Evolutionary conservation across 169 alveolate genomes (phyloP).

Genomic region (Theileria luwenshuni): DNA sequence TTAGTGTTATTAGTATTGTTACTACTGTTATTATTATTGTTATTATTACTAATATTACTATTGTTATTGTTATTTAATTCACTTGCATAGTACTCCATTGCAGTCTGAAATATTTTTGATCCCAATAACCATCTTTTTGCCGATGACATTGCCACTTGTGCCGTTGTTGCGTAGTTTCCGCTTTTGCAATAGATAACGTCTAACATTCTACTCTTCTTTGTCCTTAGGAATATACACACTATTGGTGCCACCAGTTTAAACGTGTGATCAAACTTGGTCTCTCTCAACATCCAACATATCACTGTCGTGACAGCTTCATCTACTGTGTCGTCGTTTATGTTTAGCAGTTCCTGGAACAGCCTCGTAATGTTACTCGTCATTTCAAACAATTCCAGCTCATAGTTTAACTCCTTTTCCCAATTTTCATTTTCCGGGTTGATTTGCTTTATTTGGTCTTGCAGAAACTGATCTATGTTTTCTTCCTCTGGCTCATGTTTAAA

Average conservation of each 20-base stretch:
- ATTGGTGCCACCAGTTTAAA: constrained; percentile 50
- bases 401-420: background rate
- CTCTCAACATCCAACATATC: constrained; percentile 58
- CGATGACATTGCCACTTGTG: constrained; percentile 36
- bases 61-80: background rate
- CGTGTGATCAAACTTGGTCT: constrained; percentile 41
- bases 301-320: constrained; percentile 62
- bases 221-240: constrained; percentile 39
- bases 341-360: constrained; percentile 41
- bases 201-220: constrained; percentile 55
- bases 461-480: constrained; percentile 41
- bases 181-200: constrained; percentile 34
- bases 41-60: background rate
- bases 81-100: constrained; percentile 17
- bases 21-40: background rate
- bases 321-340: constrained; percentile 23
- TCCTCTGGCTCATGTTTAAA: constrained; percentile 23
- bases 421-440: constrained; percentile 16
- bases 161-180: constrained; percentile 13
- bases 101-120: constrained; percentile 35
- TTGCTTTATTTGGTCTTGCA: constrained; percentile 31
- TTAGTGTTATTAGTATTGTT: background rate
- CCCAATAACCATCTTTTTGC: constrained; percentile 53
- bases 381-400: constrained; percentile 27
- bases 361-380: constrained; percentile 35